Evolutionary conservation across 768 basidiomycete species (phyloP), one percentile per base, ranked within the genome.

Genomic region (Dictyophora rubrovolvata): DNA sequence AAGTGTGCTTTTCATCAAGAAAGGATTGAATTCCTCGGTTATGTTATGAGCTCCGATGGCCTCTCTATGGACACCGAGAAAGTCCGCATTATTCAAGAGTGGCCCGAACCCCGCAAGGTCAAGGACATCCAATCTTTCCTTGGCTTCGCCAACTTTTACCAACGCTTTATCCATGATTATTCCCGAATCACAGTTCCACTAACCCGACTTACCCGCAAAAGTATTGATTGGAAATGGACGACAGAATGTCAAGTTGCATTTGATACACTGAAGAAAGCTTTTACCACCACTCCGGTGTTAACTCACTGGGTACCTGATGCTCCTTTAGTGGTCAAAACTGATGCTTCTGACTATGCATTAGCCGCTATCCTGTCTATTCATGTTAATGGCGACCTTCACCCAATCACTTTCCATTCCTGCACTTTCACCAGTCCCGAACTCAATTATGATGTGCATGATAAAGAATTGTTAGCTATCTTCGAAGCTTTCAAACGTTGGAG

Each of bases 401-500:
- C 53, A 4, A 55, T 55, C 37, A 34, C n/a, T 2, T 55, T 55
- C n/a, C 47, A 55, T 18, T 55, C 37, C 11, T 8, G 28, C 8
- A 22, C 23, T 33, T 42, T 55, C n/a, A 46, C 54, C 9, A 36
- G 20, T 10, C 36, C 54, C 47, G 54, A 55, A 33, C 22, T 55
- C 22, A 55, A 55, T 10, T 55, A 55, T 20, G 37, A 55, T 11
- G 47, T 55, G 3, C 47, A 64, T 57, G 51, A 64, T 37, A 63
- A 64, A 53, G 80, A 82, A 67, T 65, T 81, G 14, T 68, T 81
- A 0, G 76, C 75, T 1, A 72, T 82, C 50, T 65, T 81, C 7
- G 63, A 69, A 3, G 62, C 68, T 0, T 69, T 74, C 53, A 46
- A 55, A 12, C 33, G 63, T 12, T 75, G n/a, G 64, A 68, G 50